Conservation (phyloP, 345 rosid genomes). For the Populus euphratica region DNA sequence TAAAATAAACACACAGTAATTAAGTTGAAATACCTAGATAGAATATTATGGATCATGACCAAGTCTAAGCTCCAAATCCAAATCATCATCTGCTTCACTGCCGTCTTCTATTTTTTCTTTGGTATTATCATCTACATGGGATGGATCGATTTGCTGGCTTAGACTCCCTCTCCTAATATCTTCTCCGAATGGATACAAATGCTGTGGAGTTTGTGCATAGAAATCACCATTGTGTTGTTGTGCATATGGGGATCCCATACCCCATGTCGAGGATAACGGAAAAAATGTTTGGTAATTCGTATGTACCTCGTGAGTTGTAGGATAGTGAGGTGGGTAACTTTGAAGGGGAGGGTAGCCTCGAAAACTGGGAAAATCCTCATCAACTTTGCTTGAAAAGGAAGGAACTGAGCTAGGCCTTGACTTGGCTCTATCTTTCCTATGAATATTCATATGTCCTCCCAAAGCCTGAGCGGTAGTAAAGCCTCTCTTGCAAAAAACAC, state of each 20-base stretch:
- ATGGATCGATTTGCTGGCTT: slow-evolving; percentile 22
- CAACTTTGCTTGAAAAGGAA: too few species aligned
- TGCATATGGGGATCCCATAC: too few species aligned
- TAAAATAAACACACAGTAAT: not conserved
- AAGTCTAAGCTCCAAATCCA: slow-evolving; percentile 29
- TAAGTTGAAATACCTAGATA: not conserved
- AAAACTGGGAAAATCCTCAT: slow-evolving; percentile 19
- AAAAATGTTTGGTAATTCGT: slow-evolving; percentile 12
- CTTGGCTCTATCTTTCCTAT: too few species aligned
- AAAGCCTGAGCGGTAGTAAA: slow-evolving; percentile 28
- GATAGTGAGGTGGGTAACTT: too few species aligned
- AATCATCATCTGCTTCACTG: too few species aligned
- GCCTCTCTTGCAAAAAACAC: slow-evolving; percentile 27
- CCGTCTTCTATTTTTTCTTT: slow-evolving; percentile 8
- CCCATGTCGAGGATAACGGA: slow-evolving; percentile 5
- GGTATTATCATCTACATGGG: slow-evolving; percentile 21
- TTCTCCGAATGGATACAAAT: slow-evolving; percentile 23
- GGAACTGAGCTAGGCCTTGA: too few species aligned
- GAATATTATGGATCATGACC: slow-evolving; percentile 16
- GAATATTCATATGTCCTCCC: too few species aligned
- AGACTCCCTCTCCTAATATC: slow-evolving; percentile 16
- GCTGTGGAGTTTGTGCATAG: slow-evolving; percentile 19
- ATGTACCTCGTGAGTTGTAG: slow-evolving; percentile 10
- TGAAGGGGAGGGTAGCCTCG: slow-evolving; percentile 28
- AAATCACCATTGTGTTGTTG: slow-evolving; percentile 28